Evolutionary conservation across 1,284 basidiomycete species (phyloP), one percentile per base, ranked within the genome.

Genomic region (Pseudozyma sp.): DNA sequence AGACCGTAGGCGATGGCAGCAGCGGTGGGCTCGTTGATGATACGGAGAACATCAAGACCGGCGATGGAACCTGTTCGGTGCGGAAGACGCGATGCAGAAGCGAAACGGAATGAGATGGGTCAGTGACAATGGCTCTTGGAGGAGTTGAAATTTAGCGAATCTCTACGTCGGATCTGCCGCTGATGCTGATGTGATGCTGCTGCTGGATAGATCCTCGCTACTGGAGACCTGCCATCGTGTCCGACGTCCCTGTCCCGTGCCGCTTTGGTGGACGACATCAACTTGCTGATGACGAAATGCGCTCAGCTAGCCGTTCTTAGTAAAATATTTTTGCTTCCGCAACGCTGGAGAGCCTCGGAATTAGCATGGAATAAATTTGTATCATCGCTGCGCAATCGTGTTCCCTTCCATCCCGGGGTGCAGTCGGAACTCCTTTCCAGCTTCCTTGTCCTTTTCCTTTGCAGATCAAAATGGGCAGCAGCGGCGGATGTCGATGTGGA

Each of bases 1-100:
- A 90, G 87, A 86, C 89, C 89, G 82, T 85, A 85, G 34, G 86
- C 86, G 75, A 87, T 86, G 73, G 86, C 86, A 51, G 86, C 86
- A 34, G 86, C 86, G 67, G 86, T 87, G 67, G 86, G 86, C 84
- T 90, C 89, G 87, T 90, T 90, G 88, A 90, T 89, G 88, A 90
- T 89, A 85, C 89, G 89, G 85, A 90, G 88, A 75, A 90, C 89
- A 79, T 89, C 88, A 71, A 90, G 88, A 80, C 89, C 89, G 76
- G 89, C 88, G 80, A 90, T 90, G 82, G 87, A 84, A 85, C 89
- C 89, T 84, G 58, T 53, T 2, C 10, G 37, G 51, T 10, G 24
- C 31, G 14, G 47, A 47, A 33, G 29, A 37, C 54, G 11, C 7
- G 19, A 33, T 7, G 43, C 40, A 14, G 37, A 51, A 17, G n/a